A percentile compares a stretch with the other conserved stretches of the same genome.
phyloP scores from a whole-genome alignment of 2,329 filamentous ascomycete genomes.

The Colletotrichum siamense region DNA sequence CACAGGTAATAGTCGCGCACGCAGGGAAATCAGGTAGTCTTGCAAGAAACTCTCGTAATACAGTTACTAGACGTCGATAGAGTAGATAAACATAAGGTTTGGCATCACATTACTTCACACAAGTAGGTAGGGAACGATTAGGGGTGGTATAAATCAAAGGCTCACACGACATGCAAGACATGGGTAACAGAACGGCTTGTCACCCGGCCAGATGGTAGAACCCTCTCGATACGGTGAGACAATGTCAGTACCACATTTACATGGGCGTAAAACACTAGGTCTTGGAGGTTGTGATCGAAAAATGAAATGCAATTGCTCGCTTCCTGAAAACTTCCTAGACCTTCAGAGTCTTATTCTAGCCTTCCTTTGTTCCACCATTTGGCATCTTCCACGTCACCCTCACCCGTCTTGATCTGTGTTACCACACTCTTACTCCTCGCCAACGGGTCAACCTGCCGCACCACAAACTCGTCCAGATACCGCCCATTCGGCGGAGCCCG shows the following conservation, averaged over 20 bases:
- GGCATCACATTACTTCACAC: too few relatives aligned
- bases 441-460: constrained; percentile 8
- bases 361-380: constrained; percentile 1
- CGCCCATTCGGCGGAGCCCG: not conserved
- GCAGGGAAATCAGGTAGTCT: too few relatives aligned
- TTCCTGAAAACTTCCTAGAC: not conserved
- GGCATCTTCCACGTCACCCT: not conserved
- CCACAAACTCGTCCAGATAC: constrained; percentile 3
- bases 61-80: too few relatives aligned
- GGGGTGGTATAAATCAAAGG: too few relatives aligned
- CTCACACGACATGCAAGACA: not conserved
- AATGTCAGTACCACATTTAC: not conserved
- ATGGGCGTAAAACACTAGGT: rapidly evolving
- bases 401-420: not conserved
- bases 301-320: not conserved
- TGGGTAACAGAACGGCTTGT: not conserved
- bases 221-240: not conserved
- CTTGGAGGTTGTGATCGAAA: not conserved
- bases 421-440: not conserved
- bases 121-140: too few relatives aligned
- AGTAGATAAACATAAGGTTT: too few relatives aligned
- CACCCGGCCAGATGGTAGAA: not conserved
- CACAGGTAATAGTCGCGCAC: too few relatives aligned
- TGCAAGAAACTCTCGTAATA: too few relatives aligned
- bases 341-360: not conserved